Percentiles rank a stretch among this genome's conserved stretches.
Conservation (phyloP, 225 moss, liverwort and hornwort species). For the Bryum argenteum region DNA sequence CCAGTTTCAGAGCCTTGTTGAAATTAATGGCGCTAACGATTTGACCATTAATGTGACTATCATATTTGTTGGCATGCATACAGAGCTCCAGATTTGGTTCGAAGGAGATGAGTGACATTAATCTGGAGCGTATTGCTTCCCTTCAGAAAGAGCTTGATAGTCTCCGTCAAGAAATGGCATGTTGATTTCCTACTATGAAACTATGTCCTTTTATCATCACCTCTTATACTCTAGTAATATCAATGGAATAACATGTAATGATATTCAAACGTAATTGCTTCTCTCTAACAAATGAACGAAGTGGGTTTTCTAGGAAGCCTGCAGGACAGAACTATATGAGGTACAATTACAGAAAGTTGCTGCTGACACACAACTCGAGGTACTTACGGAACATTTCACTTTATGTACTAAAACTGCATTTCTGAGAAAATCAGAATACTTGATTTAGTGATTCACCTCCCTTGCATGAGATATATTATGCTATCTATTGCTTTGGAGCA, state of each 20-base stretch:
- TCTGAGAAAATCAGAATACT: neutral
- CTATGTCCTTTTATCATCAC: neutral
- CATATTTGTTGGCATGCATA: neutral
- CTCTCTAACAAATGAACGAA: neutral
- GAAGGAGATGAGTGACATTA: constrained; percentile 30
- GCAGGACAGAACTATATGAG: constrained; percentile 39
- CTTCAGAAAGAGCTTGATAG: constrained; percentile 42
- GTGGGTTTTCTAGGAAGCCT: constrained; percentile 31
- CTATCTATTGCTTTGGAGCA: neutral
- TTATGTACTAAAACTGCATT: neutral
- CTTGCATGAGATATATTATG: neutral
- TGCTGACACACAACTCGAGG: constrained; percentile 46
- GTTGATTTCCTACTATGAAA: neutral
- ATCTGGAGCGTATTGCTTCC: constrained; percentile 37
- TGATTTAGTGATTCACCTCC: neutral
- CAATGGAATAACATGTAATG: too few species aligned
- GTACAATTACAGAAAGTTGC: constrained; percentile 47
- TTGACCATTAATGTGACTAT: neutral
- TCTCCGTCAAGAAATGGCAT: constrained; percentile 48
- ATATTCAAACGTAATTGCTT: neutral
- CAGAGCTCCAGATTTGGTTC: constrained; percentile 24
- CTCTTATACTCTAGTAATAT: neutral
- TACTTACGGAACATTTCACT: neutral
- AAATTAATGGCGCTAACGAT: too few species aligned
- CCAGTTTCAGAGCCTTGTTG: neutral